A percentile compares a stretch with the other conserved stretches of the same genome.
Evolutionary conservation across 352 stramenopile species (phyloP).

Genomic region (Phytophthora crassamura): DNA sequence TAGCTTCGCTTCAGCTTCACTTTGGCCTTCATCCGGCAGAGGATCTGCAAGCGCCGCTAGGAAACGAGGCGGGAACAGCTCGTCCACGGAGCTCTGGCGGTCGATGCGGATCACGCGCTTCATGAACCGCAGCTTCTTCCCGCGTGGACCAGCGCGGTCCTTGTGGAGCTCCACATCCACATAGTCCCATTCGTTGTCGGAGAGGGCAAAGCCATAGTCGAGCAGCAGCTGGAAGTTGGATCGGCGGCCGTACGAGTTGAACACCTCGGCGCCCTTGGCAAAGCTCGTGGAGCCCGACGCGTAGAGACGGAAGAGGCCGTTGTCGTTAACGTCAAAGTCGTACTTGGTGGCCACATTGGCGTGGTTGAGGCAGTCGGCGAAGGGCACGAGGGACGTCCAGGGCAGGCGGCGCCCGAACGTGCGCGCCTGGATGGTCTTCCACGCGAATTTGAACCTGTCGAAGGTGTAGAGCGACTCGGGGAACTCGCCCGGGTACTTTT

Average conservation of each 20-base stretch:
- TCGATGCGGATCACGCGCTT: slow-evolving; percentile 58
- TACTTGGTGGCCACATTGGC: slow-evolving; percentile 92
- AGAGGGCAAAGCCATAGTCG: slow-evolving; percentile 93
- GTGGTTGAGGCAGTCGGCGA: slow-evolving; percentile 94
- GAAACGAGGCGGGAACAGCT: slow-evolving; percentile 51
- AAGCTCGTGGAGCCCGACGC: slow-evolving; percentile 70
- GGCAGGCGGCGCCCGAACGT: slow-evolving; percentile 91
- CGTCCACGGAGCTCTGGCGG: slow-evolving; percentile 49
- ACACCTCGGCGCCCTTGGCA: slow-evolving; percentile 73
- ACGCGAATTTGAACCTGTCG: slow-evolving; percentile 82
- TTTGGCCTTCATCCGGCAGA: slow-evolving; percentile 23
- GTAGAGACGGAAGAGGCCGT: slow-evolving; percentile 72
- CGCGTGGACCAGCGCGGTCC: slow-evolving; percentile 27
- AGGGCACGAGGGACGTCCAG: slow-evolving; percentile 92
- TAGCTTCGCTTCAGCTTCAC: slow-evolving; percentile 5
- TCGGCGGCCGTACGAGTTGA: slow-evolving; percentile 92
- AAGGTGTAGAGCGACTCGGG: slow-evolving; percentile 61
- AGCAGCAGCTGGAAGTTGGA: slow-evolving; percentile 90
- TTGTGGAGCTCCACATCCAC: slow-evolving; percentile 69
- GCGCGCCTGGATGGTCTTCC: slow-evolving; percentile 91
- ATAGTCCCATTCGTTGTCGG: slow-evolving; percentile 90
- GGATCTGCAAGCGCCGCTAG: slow-evolving; percentile 30
- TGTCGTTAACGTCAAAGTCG: slow-evolving; percentile 69
- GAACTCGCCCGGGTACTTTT: slow-evolving; percentile 60
- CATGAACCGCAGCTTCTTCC: slow-evolving; percentile 55